Conservation (phyloP, 495 filamentous ascomycete species). For the Xylaria nigripes region DNA sequence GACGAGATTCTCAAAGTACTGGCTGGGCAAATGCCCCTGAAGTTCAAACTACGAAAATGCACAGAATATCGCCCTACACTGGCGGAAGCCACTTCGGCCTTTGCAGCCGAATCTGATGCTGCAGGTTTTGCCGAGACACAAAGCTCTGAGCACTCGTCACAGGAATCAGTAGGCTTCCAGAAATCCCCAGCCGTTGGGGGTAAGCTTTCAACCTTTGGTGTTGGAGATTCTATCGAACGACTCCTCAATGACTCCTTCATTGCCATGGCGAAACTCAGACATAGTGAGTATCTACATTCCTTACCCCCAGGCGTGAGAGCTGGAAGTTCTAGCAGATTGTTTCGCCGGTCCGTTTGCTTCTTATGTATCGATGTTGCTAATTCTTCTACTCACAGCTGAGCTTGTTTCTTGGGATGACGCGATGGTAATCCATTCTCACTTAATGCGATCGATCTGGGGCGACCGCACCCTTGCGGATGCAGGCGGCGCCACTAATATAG, state of each 20-base stretch:
- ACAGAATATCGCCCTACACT: slow-evolving; percentile 47
- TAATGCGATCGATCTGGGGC: neutral
- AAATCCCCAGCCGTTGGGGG: neutral
- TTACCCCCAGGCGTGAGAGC: neutral
- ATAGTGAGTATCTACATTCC: slow-evolving; percentile 9
- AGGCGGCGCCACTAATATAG: neutral
- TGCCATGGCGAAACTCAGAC: slow-evolving; percentile 52
- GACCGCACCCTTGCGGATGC: too few species aligned
- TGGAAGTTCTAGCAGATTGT: neutral
- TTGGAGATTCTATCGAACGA: slow-evolving; percentile 62
- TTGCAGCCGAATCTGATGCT: slow-evolving; percentile 23
- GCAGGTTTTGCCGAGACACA: neutral
- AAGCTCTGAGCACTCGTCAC: neutral
- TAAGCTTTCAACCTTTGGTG: slow-evolving; percentile 50
- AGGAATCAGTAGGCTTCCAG: slow-evolving; percentile 3
- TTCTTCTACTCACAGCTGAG: slow-evolving; percentile 5
- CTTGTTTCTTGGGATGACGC: slow-evolving; percentile 63
- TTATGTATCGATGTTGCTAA: neutral
- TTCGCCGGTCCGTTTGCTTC: too few species aligned
- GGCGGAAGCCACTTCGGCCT: slow-evolving; percentile 43
- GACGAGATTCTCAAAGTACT: slow-evolving; percentile 23
- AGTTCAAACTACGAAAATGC: slow-evolving; percentile 46
- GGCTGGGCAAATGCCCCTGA: neutral
- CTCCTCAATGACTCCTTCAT: slow-evolving; percentile 64
- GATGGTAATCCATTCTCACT: slow-evolving; percentile 40